Base-by-base conservation (phyloP, 371 early-diverging fungal species). In the Synchytrium microbalum region DNA sequence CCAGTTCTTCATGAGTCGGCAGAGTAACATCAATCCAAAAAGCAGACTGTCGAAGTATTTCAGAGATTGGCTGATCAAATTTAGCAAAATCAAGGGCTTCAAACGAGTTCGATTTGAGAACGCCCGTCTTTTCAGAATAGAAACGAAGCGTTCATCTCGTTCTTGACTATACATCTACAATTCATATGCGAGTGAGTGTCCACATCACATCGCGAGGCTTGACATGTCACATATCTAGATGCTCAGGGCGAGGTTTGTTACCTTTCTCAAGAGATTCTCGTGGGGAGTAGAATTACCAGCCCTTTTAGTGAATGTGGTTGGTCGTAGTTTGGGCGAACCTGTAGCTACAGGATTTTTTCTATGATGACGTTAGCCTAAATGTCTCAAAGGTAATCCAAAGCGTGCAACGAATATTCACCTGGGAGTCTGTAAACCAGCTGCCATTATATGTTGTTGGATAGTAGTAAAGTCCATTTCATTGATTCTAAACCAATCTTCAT, bases 1-100 rank as follows among this genome's bases (percentile, higher is more conserved):
- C 70, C 84, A 95, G 89, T 69, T 95, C 96, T 26, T 80, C 78
- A 56, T 84, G 79, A 3, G 91, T 86, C 1, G 95, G 92, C 0
- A 84, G 81, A 32, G 85, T 76, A 0, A 93, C 83, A 71, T 96
- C 92, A 26, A 96, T 74, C 96, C 96, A 93, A 80, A 92, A 95
- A 14, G 75, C 68, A 0, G 67, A 73, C 2, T 52, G 2, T n/a
- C 54, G 32, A 19, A 79, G 64, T 5, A 75, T 56, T 3, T 75
- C 72, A 3, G 19, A 5, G 26, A 72, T 60, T 1, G 60, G 32
- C 25, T 52, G 46, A 52, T 57, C 64, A 33, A 30, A 53, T 19
- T 31, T 10, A 0, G 61, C 29, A 24, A 76, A 60, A 10, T 60
- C 56, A 19, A 76, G 51, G 1, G 62, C 55, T 32, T 72, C 72